A percentile compares a stretch with the other conserved stretches of the same genome.
Evolutionary conservation across 192 early-diverging fungal genomes (phyloP).

Genomic region (Irineochytrium annulatum): DNA sequence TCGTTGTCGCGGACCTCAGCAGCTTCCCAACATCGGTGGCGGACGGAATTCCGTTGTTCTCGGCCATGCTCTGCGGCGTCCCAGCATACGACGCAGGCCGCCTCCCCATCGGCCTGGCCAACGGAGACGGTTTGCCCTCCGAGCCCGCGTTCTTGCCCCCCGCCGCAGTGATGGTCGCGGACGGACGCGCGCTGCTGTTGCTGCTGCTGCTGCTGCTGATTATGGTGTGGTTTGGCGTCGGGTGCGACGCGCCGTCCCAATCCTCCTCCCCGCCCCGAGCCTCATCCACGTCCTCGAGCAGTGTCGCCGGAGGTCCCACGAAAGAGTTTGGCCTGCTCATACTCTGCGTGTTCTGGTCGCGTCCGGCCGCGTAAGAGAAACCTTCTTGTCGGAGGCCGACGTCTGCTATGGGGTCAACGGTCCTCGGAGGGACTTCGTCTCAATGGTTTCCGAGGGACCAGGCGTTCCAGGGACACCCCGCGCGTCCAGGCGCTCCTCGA

Average conservation of each 20-base stretch:
- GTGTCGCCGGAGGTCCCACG: too few species aligned
- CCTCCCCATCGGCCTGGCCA: background rate
- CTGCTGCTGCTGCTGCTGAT: background rate
- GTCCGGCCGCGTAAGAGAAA: too few species aligned
- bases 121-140: too few species aligned
- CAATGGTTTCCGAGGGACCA: too few species aligned
- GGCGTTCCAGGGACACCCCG: too few species aligned
- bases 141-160: background rate
- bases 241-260: background rate
- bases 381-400: too few species aligned
- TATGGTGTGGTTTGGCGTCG: too few species aligned
- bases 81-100: slow-evolving; percentile 2
- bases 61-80: background rate
- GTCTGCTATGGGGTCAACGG: too few species aligned
- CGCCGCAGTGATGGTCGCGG: background rate
- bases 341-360: too few species aligned
- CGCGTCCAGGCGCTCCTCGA: too few species aligned
- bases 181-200: background rate
- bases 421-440: too few species aligned
- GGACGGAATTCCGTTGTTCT: background rate
- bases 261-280: background rate
- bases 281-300: slow-evolving; percentile 4
- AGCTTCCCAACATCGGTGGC: background rate
- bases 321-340: too few species aligned
- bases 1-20: background rate